These are phyloP conservation scores for Leucosporidium scottii DNA, from an alignment of 768 basidiomycete genomes.

Conservation along the genomic window DNA sequence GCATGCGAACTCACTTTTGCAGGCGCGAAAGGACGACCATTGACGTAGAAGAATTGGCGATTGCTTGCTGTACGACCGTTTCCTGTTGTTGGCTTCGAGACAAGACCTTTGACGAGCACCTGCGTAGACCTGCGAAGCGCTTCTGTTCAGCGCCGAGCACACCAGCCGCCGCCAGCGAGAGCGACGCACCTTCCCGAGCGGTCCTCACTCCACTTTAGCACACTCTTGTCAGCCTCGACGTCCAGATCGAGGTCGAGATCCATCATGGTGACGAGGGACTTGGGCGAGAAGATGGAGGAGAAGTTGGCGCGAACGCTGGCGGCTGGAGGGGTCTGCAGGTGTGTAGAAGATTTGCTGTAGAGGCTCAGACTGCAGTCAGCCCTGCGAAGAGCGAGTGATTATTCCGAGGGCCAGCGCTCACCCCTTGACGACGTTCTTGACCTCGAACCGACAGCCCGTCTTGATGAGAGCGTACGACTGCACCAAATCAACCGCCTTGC, in stretches of 20 bases:
- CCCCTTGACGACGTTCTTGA: constrained; percentile 68
- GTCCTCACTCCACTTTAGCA: constrained; percentile 39
- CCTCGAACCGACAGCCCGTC: constrained; percentile 59
- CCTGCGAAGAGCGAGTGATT: not conserved
- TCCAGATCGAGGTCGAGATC: constrained; percentile 64
- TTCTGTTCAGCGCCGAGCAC: not conserved
- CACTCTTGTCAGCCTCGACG: constrained; percentile 59
- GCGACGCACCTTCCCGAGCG: constrained; percentile 11
- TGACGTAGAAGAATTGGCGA: constrained; percentile 86
- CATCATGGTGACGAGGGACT: constrained; percentile 64
- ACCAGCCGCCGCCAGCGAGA: too few species aligned
- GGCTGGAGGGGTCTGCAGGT: constrained; percentile 66
- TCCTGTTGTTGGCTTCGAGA: constrained; percentile 72
- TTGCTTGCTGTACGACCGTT: constrained; percentile 72
- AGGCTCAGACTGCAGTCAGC: too few species aligned
- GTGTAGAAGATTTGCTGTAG: constrained; percentile 48
- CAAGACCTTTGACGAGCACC: constrained; percentile 64
- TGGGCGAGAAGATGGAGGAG: constrained; percentile 75
- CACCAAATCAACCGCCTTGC: constrained; percentile 70
- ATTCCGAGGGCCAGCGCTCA: constrained; percentile 42
- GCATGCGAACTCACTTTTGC: constrained; percentile 52
- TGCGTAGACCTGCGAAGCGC: constrained; percentile 31
- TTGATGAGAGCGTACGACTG: constrained; percentile 85
- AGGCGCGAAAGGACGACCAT: constrained; percentile 78
- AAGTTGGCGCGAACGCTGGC: constrained; percentile 59